Conservation (phyloP, 345 rosid species). For the Dipteronia sinensis region DNA sequence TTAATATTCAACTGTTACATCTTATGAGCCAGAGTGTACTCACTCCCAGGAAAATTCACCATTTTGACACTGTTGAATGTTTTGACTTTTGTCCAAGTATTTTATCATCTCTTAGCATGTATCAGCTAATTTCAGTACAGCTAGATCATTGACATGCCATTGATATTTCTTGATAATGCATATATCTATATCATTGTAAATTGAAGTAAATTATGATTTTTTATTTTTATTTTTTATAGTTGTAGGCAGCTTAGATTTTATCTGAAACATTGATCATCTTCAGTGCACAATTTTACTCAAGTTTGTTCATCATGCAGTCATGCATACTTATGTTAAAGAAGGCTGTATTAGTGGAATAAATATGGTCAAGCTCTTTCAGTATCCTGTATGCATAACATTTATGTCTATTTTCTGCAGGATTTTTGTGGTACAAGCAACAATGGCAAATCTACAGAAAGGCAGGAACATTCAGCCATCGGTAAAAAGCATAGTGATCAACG, state of each 20-base stretch:
- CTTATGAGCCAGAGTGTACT: not conserved
- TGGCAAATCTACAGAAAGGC: slow-evolving; percentile 42
- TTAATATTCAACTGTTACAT: not conserved
- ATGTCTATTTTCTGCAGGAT: slow-evolving; percentile 49
- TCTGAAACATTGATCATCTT: not conserved
- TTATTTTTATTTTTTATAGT: not conserved
- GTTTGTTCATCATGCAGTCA: not conserved
- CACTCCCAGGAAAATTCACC: not conserved
- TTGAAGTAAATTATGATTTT: not conserved
- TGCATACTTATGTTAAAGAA: not conserved
- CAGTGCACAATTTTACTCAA: not conserved
- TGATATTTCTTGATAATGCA: slow-evolving; percentile 6
- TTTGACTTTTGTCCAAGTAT: slow-evolving; percentile 1
- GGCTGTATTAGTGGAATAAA: not conserved
- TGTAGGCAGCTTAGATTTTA: not conserved
- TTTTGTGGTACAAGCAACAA: slow-evolving; percentile 47
- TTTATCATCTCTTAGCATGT: slow-evolving; percentile 10
- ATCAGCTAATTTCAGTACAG: slow-evolving; percentile 4
- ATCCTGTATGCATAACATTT: slow-evolving; percentile 15
- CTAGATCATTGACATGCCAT: not conserved
- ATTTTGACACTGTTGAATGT: not conserved
- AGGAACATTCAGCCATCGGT: slow-evolving; percentile 30
- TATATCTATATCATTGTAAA: not conserved
- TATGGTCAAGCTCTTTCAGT: slow-evolving; percentile 11
- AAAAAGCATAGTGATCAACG: slow-evolving; percentile 37